Evolutionary conservation across 2,329 filamentous ascomycete genomes (phyloP), one percentile per base, ranked within the genome.

Genomic region (Fusarium subtropicale): DNA sequence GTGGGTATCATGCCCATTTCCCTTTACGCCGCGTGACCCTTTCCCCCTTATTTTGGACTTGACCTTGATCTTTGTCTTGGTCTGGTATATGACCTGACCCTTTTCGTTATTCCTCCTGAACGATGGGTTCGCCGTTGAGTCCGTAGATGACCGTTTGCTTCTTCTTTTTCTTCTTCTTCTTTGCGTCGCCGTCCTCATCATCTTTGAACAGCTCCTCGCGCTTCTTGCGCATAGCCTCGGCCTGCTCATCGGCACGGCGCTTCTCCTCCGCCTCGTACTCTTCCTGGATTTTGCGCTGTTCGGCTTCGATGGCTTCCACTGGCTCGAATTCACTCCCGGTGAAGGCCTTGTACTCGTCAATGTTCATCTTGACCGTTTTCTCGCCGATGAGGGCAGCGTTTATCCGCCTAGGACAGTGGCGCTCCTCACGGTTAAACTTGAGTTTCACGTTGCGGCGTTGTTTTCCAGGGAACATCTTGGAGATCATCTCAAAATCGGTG

Each of bases 381-480:
- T 86, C 82, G 58, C 87, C 88, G 36, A 86, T 86, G 58, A 96
- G 82, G 7, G 88, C 88, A 36, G 84, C 84, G 64, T 88, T 88
- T 71, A 97, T 85, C 66, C 87, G 85, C 5, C 81, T 79, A 0
- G 91, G 89, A 67, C 90, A 85, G 55, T 87, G 82, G 34, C 88
- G 85, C 79, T 96, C 92, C 79, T 96, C 93, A 64, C 90, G 89
- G 73, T 90, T 92, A 80, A 93, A 96, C 77, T 96, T 96, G 69
- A 91, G 86, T 81, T 95, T 95, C 80, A 96, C 86, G 77, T 92
- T 88, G 33, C 90, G 87, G 20, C 93, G 86, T 63, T 87, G 91
- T 74, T 91, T 89, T 67, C 87, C 86, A 2, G 89, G 87, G 74
- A 97, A 94, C 85, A 94, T 89, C 72, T 88, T 87, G 62, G 87